Evolutionary conservation across 2,329 filamentous ascomycete genomes (phyloP), one percentile per base, ranked within the genome.

Genomic region (Colletotrichum musae): DNA sequence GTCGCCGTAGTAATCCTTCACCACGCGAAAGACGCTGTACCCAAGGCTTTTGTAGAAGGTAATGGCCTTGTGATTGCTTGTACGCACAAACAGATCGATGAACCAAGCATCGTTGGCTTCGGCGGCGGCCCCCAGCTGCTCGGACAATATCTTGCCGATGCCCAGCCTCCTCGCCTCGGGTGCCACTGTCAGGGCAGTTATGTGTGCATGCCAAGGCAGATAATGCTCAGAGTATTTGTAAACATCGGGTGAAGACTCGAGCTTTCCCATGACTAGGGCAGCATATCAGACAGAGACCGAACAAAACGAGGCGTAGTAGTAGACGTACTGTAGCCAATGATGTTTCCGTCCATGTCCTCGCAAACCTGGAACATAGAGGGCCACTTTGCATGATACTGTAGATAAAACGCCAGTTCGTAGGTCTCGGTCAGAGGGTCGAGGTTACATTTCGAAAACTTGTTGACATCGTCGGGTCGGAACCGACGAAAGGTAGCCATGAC

Each of bases 121-220:
- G 48, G 93, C 94, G 2, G 90, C 91, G n/a, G 87, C 86, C 80
- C 98, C 95, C 36, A 99, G 86, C 65, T 93, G 91, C 75, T 93
- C 88, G 0, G 93, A 94, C 45, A 99, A 86, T 53, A 92, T 91
- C 69, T 92, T 94, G 58, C 95, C 96, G 75, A 98, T 93, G 16
- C 96, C 95, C 16, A 96, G 87, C 51, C 96, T 89, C 32, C 96
- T 91, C 58, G 94, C 94, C 65, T 92, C 90, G 0, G 96, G 96
- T 0, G 95, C 92, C 21, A 99, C 94, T 0, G 96, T 98, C 59
- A 99, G 86, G 43, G 95, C 96, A 5, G 96, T 99, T 78, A 99
- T 97, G 82, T 99, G 96, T 21, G 94, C 95, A 83, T 99, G 96
- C 94, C 94, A 98, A n/a, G 95, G 95, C n/a, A 97, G 92, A 83